Base-by-base conservation (phyloP, 2,329 filamentous ascomycete species). In the Emergomyces africanus region DNA sequence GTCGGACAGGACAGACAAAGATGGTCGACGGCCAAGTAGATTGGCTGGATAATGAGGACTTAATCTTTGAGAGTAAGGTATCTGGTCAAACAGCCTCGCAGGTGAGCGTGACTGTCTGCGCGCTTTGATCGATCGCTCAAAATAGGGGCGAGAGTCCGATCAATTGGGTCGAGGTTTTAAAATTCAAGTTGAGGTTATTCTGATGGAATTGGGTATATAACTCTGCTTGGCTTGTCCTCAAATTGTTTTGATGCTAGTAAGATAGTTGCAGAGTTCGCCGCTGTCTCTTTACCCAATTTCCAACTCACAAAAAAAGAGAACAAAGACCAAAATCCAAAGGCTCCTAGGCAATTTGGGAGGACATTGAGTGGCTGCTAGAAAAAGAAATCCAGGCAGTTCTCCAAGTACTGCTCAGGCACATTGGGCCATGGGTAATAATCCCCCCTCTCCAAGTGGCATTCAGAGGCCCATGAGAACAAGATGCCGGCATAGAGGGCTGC, bases 1-100 rank as follows among this genome's bases (percentile, higher is more conserved):
- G 57, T 35, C 48, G 57, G 25, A 55, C 57, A 8, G 57, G 49
- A 6, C 9, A 51, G 28, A 30, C 49, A 15, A 25, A 54, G 48
- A n/a, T 46, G 8, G 25, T 54, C n/a, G 49, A 54, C n/a, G 25
- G 25, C n/a, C 37, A 53, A n/a, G 30, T 58, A 6, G 48, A 58
- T 18, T 58, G 57, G 57, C 23, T 58, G 57, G 57, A 58, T 37
- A 53, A 53, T 48, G 57, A 58, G 25, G 48, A 53, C 25, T 10
- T 57, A 33, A 30, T 49, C 39, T 57, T 57, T 25, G 35, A 33
- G 18, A 28, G 49, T 50, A 1, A 15, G 30, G 4, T 23, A 15
- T 33, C 12, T 14, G n/a, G 25, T 39, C 8, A 9, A n/a, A 15
- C 35, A 20, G 12, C 12, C n/a, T 14, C 33, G 20, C 46, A 10